phyloP scores from a whole-genome alignment of 345 rosid species.

The Triadica sebifera region DNA sequence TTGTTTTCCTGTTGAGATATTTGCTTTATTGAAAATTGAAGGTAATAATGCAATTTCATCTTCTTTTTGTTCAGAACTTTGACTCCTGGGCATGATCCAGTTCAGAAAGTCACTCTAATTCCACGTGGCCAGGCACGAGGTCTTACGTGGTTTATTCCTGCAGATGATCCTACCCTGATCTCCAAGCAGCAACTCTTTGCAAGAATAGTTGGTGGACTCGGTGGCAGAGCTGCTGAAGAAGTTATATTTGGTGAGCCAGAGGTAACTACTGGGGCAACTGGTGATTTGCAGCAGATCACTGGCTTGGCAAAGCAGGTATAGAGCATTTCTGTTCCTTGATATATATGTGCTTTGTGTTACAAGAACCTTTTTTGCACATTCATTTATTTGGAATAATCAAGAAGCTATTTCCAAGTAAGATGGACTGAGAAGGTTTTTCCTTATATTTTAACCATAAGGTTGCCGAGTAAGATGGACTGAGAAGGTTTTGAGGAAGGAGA shows the following conservation, averaged over 20 bases:
- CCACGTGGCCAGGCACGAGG: slow-evolving; percentile 98
- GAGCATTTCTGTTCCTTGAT: background rate
- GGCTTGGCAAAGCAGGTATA: slow-evolving; percentile 87
- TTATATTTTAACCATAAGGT: background rate
- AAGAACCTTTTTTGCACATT: background rate
- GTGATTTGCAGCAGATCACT: slow-evolving; percentile 97
- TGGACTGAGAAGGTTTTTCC: too few species aligned
- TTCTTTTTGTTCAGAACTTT: slow-evolving; percentile 56
- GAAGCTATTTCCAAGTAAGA: background rate
- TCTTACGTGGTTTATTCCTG: slow-evolving; percentile 96
- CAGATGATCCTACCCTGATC: slow-evolving; percentile 89
- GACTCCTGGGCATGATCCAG: slow-evolving; percentile 97
- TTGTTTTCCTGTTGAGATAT: background rate
- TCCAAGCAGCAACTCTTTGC: slow-evolving; percentile 98
- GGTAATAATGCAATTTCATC: background rate
- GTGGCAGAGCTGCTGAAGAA: slow-evolving; percentile 98
- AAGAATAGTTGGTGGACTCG: slow-evolving; percentile 95
- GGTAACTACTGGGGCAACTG: slow-evolving; percentile 96
- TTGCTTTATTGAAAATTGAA: background rate
- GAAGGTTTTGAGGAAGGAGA: too few species aligned
- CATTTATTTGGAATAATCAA: background rate
- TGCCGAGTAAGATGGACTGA: too few species aligned
- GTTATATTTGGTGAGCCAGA: slow-evolving; percentile 90
- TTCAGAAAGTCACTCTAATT: slow-evolving; percentile 86
- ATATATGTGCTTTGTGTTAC: background rate